Base-by-base conservation (phyloP, 345 rosid species). In the Eutrema heterophyllum region DNA sequence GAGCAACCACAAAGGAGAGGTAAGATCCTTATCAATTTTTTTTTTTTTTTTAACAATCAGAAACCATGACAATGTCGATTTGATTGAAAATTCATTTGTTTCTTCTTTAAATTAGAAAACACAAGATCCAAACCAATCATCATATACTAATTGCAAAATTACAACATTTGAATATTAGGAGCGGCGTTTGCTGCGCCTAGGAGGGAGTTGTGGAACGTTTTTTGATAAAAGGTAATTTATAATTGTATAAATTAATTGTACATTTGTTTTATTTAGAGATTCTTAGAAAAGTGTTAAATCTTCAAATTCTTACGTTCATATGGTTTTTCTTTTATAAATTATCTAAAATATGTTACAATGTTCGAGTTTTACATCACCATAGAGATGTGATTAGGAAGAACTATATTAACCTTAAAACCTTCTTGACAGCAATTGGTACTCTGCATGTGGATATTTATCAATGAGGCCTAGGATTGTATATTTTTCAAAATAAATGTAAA, bases 121-220 rank as follows among this genome's bases (percentile, higher is more conserved):
- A 12, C 33, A 33, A 5, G 16, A 68, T 68, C 21, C 30, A 68
- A 54, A 55, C 64, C 13, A 40, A 70, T 21, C 33, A 57, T 70
- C 57, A 14, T n/a, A 45, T 8, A 35, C n/a, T 39, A 11, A 40
- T 30, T 40, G 41, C 68, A 49, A 27, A 52, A 51, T 44, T 40
- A 35, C 69, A 50, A 61, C 43, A 50, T 61, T 30, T 61, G 64
- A 53, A 72, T 53, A 53, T 43, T 29, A 63, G 70, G 76, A 72
- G 63, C 46, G 29, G 76, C 76, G 26, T 72, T 72, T 30, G 63
- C 63, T 63, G 45, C 76, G 55, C 61, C 55, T 3, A 41, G 53
- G 53, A 63, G 48, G 76, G 56, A 72, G 62, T 43, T 64, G 38
- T 41, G 46, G 29, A 72, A 72, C 63, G 48, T 32, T 53, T 51